Evolutionary conservation across 108 stramenopile species (phyloP), one percentile per base, ranked within the genome.

Genomic region (Pseudonitzschia pungens): DNA sequence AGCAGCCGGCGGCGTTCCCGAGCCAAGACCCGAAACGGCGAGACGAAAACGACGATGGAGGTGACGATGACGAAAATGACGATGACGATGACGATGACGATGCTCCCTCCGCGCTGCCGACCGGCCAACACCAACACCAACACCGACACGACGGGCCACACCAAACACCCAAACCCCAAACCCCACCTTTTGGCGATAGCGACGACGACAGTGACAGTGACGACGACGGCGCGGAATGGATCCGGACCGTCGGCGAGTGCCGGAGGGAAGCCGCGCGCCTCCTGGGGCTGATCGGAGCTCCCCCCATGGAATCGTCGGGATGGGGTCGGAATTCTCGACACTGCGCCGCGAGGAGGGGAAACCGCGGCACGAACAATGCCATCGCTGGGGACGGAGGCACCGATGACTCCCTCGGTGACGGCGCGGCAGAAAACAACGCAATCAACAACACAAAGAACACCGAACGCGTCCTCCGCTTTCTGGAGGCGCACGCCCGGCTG

Each of bases 401-500:
- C 20, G n/a, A 59, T 29, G 24, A 42, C 18, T 48, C 45, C 18
- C 1, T 11, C 45, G 14, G 29, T 1, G 50, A 70, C 26, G 50
- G 32, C 26, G 24, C 22, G 24, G 12, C 54, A 22, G 2, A 68
- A 40, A 26, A 68, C 20, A 11, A 68, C 22, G 24, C 21, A 2
- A 48, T 16, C 67, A 68, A 68, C 16, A 71, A 16, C 54, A 28
- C 40, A 20, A 28, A 9, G n/a, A 41, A 43, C 4, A 48, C 29
- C 15, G 29, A 32, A 6, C 26, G 32, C n/a, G 31, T 78, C 14
- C 51, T 80, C 28, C 10, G 55, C 33, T 80, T 74, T 63, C 36
- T 75, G 26, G 70, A 75, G 44, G 65, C 70, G 5, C 80, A 81
- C 41, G 65, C 53, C 11, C 65, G 75, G 41, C 41, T 81, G 18